These are phyloP conservation scores for Stentor coeruleus DNA, from an alignment of 73 alveolate genomes.

Conservation along the genomic window DNA sequence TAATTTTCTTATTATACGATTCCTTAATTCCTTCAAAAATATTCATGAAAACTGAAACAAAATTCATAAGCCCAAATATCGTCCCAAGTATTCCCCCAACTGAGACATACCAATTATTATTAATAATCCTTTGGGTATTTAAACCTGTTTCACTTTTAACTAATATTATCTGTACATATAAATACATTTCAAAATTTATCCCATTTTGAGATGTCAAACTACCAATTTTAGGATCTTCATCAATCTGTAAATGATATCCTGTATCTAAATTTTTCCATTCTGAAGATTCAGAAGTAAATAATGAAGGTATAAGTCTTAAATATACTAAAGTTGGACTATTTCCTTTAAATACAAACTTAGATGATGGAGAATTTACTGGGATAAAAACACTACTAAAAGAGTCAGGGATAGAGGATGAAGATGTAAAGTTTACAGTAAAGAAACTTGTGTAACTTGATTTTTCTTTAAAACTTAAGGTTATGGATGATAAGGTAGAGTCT, in stretches of 20 bases:
- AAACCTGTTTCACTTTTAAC: too few species aligned
- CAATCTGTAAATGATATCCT: neutral
- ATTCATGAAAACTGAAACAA: too few species aligned
- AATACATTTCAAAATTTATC: too few species aligned
- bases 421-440: neutral
- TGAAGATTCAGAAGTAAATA: neutral
- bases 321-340: neutral
- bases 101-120: too few species aligned
- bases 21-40: too few species aligned
- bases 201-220: neutral
- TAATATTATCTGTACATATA: too few species aligned
- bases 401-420: constrained; percentile 1
- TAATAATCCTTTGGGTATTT: too few species aligned
- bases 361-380: neutral
- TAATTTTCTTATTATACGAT: too few species aligned
- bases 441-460: neutral
- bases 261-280: neutral
- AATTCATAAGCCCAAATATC: too few species aligned
- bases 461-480: neutral
- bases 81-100: too few species aligned
- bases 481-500: neutral
- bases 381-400: neutral
- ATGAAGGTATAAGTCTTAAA: neutral
- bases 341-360: neutral
- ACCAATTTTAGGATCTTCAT: neutral